Conservation (phyloP, 768 basidiomycete species). For the Amanita rimosa region DNA sequence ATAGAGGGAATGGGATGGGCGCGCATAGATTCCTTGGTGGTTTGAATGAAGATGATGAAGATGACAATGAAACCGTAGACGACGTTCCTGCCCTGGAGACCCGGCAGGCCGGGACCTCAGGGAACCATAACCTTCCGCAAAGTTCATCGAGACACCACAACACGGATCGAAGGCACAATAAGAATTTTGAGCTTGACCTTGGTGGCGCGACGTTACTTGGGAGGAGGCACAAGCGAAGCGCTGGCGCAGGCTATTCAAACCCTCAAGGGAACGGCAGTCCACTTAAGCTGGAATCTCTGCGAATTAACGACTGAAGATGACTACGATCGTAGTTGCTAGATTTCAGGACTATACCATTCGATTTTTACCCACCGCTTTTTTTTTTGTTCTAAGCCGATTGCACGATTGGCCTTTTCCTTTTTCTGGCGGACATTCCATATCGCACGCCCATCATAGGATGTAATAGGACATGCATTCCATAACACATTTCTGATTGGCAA, state of each 20-base stretch:
- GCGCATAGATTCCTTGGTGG: constrained; percentile 67
- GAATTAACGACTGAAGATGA: constrained; percentile 12
- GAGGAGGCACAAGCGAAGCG: constrained; percentile 39
- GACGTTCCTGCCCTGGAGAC: constrained; percentile 8
- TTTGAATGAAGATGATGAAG: constrained; percentile 91
- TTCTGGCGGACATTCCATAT: not conserved
- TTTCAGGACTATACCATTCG: not conserved
- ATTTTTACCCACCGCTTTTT: not conserved
- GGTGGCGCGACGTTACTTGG: constrained; percentile 82
- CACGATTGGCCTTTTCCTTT: not conserved
- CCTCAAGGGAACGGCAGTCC: not conserved
- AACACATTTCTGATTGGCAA: too few species aligned
- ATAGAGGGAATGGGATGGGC: constrained; percentile 74
- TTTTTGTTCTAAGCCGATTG: not conserved
- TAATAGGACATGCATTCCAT: too few species aligned
- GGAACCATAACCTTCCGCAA: not conserved
- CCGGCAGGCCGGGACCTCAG: not conserved
- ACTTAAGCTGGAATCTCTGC: constrained; percentile 1
- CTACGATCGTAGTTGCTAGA: not conserved
- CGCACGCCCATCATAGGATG: not conserved
- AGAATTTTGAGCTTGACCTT: constrained; percentile 73
- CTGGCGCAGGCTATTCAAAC: constrained; percentile 8
- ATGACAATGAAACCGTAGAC: constrained; percentile 24
- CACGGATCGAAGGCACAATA: constrained; percentile 5
- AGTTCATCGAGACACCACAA: constrained; percentile 4